Evolutionary conservation across 805 yeast species (phyloP).

Genomic region (Candida broadrunensis): DNA sequence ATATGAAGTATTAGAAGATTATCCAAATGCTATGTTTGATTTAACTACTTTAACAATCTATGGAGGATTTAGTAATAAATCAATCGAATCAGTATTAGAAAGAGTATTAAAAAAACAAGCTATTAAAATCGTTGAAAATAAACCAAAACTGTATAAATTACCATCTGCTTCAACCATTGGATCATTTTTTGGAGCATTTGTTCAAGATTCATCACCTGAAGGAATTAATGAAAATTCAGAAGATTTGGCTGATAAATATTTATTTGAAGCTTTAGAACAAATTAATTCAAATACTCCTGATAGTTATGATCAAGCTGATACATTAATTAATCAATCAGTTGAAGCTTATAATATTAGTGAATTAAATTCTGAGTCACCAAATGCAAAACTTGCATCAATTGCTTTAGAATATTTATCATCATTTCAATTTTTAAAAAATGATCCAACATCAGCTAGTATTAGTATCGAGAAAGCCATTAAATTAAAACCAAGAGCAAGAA

Average conservation of each 20-base stretch:
- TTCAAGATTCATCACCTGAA: constrained; percentile 50
- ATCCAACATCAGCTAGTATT: constrained; percentile 59
- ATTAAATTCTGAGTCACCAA: constrained; percentile 30
- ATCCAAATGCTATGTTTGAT: constrained; percentile 85
- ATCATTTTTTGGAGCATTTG: constrained; percentile 87
- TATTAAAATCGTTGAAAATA: constrained; percentile 63
- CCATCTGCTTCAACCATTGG: constrained; percentile 83
- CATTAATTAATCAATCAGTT: constrained; percentile 57
- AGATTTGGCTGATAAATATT: constrained; percentile 56
- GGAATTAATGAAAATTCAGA: constrained; percentile 49
- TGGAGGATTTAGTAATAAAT: constrained; percentile 77
- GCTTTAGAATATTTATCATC: constrained; percentile 85
- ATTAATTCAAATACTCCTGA: constrained; percentile 50
- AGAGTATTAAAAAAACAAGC: constrained; percentile 81
- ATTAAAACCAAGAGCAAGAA: constrained; percentile 72
- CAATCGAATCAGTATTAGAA: constrained; percentile 79
- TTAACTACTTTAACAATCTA: constrained; percentile 83
- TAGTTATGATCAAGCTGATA: constrained; percentile 61
- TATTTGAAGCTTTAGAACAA: constrained; percentile 63
- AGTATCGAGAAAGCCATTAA: constrained; percentile 65
- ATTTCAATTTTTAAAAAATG: constrained; percentile 77
- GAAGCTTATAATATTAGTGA: constrained; percentile 38
- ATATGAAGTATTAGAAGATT: constrained; percentile 75
- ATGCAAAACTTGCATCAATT: constrained; percentile 50
- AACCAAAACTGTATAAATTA: constrained; percentile 52